Percentiles rank a stretch among this genome's conserved stretches.
Evolutionary conservation across 805 yeast species (phyloP).

Genomic region (Yarrowia alimentaria): DNA sequence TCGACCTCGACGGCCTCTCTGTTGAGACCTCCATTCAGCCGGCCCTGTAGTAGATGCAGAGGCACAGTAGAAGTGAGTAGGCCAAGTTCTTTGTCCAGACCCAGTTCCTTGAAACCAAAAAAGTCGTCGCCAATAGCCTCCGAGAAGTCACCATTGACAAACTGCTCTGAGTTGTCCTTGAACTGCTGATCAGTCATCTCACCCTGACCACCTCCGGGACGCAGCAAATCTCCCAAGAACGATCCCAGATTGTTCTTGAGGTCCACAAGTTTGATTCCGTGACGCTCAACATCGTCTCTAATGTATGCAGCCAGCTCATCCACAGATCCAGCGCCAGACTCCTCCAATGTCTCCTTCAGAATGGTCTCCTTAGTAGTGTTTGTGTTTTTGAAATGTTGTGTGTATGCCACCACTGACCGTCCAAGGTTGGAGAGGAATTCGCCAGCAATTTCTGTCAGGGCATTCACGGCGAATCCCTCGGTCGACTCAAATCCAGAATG

Average conservation of each 20-base stretch:
- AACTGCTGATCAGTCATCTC: slow-evolving; percentile 76
- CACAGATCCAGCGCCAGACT: slow-evolving; percentile 75
- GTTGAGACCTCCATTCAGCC: slow-evolving; percentile 50
- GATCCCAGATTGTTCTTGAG: slow-evolving; percentile 62
- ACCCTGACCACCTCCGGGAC: slow-evolving; percentile 65
- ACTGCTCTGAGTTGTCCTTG: slow-evolving; percentile 89
- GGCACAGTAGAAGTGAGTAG: slow-evolving; percentile 84
- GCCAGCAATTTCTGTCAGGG: slow-evolving; percentile 80
- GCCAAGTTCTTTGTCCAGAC: slow-evolving; percentile 88
- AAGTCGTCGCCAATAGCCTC: slow-evolving; percentile 86
- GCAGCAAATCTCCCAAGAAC: slow-evolving; percentile 72
- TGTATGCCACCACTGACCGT: slow-evolving; percentile 67
- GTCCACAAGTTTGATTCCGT: slow-evolving; percentile 65
- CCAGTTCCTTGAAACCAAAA: slow-evolving; percentile 93
- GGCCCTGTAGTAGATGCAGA: slow-evolving; percentile 77
- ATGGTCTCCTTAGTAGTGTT: slow-evolving; percentile 46
- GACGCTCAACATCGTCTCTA: slow-evolving; percentile 67
- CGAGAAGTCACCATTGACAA: slow-evolving; percentile 90
- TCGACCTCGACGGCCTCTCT: slow-evolving; percentile 41
- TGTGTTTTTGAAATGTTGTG: slow-evolving; percentile 40
- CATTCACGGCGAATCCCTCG: slow-evolving; percentile 71
- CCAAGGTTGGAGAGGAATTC: slow-evolving; percentile 73
- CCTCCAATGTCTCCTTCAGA: slow-evolving; percentile 63
- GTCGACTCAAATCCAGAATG: slow-evolving; percentile 87
- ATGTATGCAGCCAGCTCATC: slow-evolving; percentile 72